Evolutionary conservation across 306 rosid species (phyloP).

Genomic region (Crotalaria pallida): DNA sequence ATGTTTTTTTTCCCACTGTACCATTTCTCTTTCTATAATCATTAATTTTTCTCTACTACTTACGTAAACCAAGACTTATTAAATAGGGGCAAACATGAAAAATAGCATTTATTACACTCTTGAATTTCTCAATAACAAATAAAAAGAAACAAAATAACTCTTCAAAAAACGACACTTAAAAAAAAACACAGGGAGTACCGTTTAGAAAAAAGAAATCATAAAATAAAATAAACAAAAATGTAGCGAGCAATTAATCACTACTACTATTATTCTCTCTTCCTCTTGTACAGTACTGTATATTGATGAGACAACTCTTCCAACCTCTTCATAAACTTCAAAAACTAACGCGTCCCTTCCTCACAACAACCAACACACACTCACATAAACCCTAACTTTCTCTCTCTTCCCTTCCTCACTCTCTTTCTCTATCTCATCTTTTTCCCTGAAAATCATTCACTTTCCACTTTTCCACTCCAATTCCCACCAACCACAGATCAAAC

Average conservation of each 20-base stretch:
- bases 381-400: slow-evolving; percentile 52
- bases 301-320: slow-evolving; percentile 56
- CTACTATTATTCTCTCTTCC: slow-evolving; percentile 21
- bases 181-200: too few species aligned
- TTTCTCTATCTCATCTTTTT: background rate
- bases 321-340: slow-evolving; percentile 49
- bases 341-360: slow-evolving; percentile 62
- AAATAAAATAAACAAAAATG: background rate
- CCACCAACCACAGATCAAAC: background rate
- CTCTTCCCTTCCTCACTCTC: slow-evolving; percentile 1
- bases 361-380: slow-evolving; percentile 40
- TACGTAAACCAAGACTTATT: too few species aligned
- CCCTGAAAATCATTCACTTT: slow-evolving; percentile 15
- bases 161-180: too few species aligned
- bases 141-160: too few species aligned
- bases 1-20: too few species aligned
- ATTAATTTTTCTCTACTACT: too few species aligned
- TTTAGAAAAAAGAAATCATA: too few species aligned
- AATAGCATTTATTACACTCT: too few species aligned
- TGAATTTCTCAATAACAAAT: too few species aligned
- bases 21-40: too few species aligned
- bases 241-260: too few species aligned
- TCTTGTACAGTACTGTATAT: slow-evolving; percentile 46
- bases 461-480: background rate
- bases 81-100: too few species aligned